Evolutionary conservation across 2,329 filamentous ascomycete species (phyloP).

Genomic region (Hymenotorrendiella dingleyae): DNA sequence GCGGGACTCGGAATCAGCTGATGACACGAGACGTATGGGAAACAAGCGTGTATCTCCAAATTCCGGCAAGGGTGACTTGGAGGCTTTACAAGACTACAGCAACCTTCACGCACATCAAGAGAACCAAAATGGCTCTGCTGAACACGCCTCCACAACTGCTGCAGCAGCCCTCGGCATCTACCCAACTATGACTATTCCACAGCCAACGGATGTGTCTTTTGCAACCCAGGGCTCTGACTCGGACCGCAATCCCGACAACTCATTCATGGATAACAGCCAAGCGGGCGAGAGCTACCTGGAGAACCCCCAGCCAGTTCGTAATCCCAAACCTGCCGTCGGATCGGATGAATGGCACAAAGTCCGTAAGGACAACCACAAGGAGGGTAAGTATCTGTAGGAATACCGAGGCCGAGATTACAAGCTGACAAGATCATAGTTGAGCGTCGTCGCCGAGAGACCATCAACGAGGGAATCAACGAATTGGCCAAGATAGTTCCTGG

Average conservation of each 20-base stretch:
- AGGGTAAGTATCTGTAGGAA: constrained; percentile 56
- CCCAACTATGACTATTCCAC: constrained; percentile 48
- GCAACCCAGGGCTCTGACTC: constrained; percentile 38
- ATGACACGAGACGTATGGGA: constrained; percentile 28
- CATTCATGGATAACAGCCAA: constrained; percentile 36
- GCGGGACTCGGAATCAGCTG: constrained; percentile 31
- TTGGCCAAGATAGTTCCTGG: constrained; percentile 95
- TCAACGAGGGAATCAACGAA: constrained; percentile 98
- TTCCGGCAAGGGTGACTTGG: constrained; percentile 24
- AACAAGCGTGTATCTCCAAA: constrained; percentile 32
- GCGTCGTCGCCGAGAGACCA: constrained; percentile 91
- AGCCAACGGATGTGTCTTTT: constrained; percentile 48
- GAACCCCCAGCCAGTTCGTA: constrained; percentile 33
- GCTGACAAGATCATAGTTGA: constrained; percentile 60
- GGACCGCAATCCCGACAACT: constrained; percentile 30
- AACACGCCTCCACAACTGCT: constrained; percentile 50
- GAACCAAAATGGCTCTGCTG: constrained; percentile 47
- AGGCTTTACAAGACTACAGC: constrained; percentile 31
- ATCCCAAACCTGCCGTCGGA: constrained; percentile 79
- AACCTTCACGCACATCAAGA: constrained; percentile 42
- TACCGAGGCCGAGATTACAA: not conserved
- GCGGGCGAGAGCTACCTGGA: constrained; percentile 32
- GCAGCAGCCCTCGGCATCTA: constrained; percentile 44
- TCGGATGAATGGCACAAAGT: constrained; percentile 98
- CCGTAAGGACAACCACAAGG: constrained; percentile 96